These are phyloP conservation scores for Macroventuria anomochaeta DNA, from an alignment of 2,329 filamentous ascomycete species.

Conservation along the genomic window DNA sequence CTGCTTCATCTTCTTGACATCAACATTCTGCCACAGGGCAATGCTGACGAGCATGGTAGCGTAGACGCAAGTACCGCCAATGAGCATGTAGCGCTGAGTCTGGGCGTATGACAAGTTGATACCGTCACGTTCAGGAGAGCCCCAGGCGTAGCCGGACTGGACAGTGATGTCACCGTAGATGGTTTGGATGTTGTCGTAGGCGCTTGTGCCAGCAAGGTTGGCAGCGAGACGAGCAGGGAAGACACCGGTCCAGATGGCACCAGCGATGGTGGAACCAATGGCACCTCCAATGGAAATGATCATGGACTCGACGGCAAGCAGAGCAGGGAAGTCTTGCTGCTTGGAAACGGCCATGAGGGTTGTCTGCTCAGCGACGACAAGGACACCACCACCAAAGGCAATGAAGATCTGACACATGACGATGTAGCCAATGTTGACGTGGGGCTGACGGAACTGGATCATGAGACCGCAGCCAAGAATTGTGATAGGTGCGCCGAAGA, in stretches of 20 bases:
- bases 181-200: constrained; percentile 45
- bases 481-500: constrained; percentile 40
- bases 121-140: constrained; percentile 56
- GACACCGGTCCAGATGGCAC: constrained; percentile 68
- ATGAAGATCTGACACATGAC: constrained; percentile 48
- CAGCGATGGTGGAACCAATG: constrained; percentile 61
- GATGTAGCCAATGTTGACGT: constrained; percentile 44
- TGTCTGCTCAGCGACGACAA: constrained; percentile 45
- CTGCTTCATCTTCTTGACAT: constrained; percentile 43
- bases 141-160: constrained; percentile 62
- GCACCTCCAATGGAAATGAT: constrained; percentile 63
- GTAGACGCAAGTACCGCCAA: constrained; percentile 42
- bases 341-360: constrained; percentile 44
- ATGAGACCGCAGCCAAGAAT: constrained; percentile 47
- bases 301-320: constrained; percentile 60
- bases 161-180: constrained; percentile 61
- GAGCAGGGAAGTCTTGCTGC: constrained; percentile 43
- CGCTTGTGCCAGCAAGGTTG: constrained; percentile 54
- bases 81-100: constrained; percentile 48
- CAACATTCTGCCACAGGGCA: constrained; percentile 40
- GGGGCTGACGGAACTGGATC: constrained; percentile 48
- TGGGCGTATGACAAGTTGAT: constrained; percentile 48
- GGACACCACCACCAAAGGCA: constrained; percentile 41
- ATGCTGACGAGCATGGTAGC: constrained; percentile 32
- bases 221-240: constrained; percentile 59